Conservation (phyloP, 768 basidiomycete species). For the Krasilnikovozyma curviuscula region DNA sequence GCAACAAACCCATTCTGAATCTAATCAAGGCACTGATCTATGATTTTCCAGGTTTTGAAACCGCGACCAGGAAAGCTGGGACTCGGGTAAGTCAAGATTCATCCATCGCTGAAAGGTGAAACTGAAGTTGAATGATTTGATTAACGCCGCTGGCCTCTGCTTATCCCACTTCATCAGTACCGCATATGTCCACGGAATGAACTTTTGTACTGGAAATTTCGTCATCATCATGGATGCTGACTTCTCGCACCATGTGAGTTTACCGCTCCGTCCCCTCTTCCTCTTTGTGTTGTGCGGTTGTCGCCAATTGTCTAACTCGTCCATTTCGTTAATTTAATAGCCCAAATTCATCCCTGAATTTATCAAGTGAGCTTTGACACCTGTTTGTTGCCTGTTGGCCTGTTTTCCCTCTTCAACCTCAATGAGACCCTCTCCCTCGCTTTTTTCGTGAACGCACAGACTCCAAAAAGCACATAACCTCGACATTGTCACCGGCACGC, state of each 20-base stretch:
- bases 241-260: slow-evolving; percentile 75
- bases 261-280: no score
- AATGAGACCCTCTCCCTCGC: neutral
- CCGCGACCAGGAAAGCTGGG: slow-evolving; percentile 81
- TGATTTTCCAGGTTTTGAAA: slow-evolving; percentile 41
- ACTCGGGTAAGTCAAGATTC: slow-evolving; percentile 41
- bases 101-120: neutral
- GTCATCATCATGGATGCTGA: slow-evolving; percentile 96
- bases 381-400: neutral
- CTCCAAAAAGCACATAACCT: slow-evolving; percentile 69
- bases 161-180: slow-evolving; percentile 39
- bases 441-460: slow-evolving; percentile 27
- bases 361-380: slow-evolving; percentile 39
- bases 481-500: slow-evolving; percentile 83
- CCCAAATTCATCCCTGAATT: slow-evolving; percentile 91
- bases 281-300: neutral
- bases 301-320: neutral
- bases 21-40: neutral
- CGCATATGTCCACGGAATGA: slow-evolving; percentile 77
- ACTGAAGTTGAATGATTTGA: neutral
- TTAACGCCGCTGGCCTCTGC: neutral
- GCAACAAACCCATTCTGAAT: neutral
- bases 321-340: slow-evolving; percentile 27
- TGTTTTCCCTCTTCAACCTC: neutral
- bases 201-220: slow-evolving; percentile 76